A percentile compares a stretch with the other conserved stretches of the same genome.
Conservation (phyloP, 2,329 filamentous ascomycete genomes). For the Oidium heveae region DNA sequence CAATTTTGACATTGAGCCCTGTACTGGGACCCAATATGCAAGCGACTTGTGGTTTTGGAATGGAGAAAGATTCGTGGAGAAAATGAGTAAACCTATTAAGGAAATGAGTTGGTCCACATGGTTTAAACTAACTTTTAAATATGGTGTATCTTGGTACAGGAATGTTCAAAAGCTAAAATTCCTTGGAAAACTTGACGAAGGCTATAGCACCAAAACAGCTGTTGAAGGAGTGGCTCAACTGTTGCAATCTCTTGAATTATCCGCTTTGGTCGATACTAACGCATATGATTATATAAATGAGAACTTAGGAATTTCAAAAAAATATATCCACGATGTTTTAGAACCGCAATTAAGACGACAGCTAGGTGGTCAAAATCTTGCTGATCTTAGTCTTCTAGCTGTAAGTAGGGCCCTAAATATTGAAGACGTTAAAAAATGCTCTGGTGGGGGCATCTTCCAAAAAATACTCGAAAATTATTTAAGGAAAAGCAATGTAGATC, state of each 20-base stretch:
- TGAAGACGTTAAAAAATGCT: constrained; percentile 1
- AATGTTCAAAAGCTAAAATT: not conserved
- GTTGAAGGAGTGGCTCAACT: not conserved
- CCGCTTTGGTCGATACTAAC: not conserved
- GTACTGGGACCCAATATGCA: too few species aligned
- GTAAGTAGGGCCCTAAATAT: constrained; percentile 2
- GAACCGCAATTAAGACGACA: constrained; percentile 3
- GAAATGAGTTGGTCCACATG: constrained; percentile 1
- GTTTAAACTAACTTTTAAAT: constrained; percentile 2
- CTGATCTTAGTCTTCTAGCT: constrained; percentile 4
- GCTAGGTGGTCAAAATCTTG: constrained; percentile 2
- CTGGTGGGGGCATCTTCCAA: constrained; percentile 1
- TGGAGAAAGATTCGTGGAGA: constrained; percentile 1
- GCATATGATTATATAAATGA: constrained; percentile 1
- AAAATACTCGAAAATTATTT: constrained; percentile 2
- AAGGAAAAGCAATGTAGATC: constrained; percentile 1
- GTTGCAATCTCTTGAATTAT: not conserved
- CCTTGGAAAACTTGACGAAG: not conserved
- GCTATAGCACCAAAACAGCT: not conserved
- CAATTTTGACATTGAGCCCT: too few species aligned
- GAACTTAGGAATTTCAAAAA: constrained; percentile 1
- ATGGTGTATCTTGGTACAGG: not conserved
- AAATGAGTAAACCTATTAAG: constrained; percentile 1
- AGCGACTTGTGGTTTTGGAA: not conserved
- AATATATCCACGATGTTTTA: constrained; percentile 4